Conservation (phyloP, 202 grass and related monocot species). For the Bolboschoenoplectus hybrid region DNA sequence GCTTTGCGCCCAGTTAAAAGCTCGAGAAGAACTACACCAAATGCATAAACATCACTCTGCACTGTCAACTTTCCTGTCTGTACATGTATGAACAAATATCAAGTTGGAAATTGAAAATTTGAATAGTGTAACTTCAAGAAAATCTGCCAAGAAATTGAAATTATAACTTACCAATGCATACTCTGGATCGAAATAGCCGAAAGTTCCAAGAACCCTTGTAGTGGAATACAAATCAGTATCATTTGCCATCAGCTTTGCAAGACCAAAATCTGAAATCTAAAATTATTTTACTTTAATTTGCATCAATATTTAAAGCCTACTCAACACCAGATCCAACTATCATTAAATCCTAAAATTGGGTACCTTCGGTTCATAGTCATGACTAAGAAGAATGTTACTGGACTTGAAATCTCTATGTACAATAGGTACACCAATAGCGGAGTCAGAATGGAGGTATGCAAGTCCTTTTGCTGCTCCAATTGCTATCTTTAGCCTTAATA, state of each 20-base stretch:
- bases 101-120: background rate
- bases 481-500: constrained; percentile 71
- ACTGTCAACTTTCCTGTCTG: constrained; percentile 96
- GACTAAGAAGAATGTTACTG: constrained; percentile 82
- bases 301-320: background rate
- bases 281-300: background rate
- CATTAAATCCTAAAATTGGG: background rate
- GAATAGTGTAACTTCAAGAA: background rate
- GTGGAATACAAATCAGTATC: constrained; percentile 73
- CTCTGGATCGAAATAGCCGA: constrained; percentile 98
- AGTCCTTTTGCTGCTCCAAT: constrained; percentile 83
- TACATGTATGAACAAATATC: background rate
- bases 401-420: constrained; percentile 99
- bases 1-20: constrained; percentile 91
- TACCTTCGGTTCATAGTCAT: constrained; percentile 90
- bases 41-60: constrained; percentile 97
- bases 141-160: background rate
- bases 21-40: constrained; percentile 95
- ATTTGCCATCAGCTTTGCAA: constrained; percentile 94
- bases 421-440: constrained; percentile 81
- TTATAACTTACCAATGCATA: constrained; percentile 70
- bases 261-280: constrained; percentile 93
- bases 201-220: constrained; percentile 87
- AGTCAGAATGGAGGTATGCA: constrained; percentile 83
- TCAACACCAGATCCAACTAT: constrained; percentile 1